phyloP scores from a whole-genome alignment of 78 protist genomes.

The Dictyostelium purpureum region DNA sequence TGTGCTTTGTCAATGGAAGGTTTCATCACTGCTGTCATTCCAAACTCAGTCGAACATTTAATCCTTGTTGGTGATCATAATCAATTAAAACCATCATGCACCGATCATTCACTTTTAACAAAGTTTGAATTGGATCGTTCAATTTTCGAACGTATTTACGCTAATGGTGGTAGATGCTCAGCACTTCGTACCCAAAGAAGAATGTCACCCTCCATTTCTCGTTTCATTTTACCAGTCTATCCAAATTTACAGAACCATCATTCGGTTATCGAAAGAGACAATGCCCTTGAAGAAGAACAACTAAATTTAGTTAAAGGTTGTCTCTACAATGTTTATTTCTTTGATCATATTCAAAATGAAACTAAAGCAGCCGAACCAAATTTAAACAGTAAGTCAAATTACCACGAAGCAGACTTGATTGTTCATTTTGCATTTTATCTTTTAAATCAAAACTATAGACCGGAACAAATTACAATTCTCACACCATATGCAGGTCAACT shows the following conservation, averaged over 20 bases:
- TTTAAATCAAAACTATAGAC: slow-evolving; percentile 66
- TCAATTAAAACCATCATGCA: slow-evolving; percentile 89
- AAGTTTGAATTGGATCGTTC: slow-evolving; percentile 72
- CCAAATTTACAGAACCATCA: slow-evolving; percentile 30
- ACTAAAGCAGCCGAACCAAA: background rate
- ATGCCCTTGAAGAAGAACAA: background rate
- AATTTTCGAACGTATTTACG: slow-evolving; percentile 89
- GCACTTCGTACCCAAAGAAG: slow-evolving; percentile 85
- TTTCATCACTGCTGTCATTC: slow-evolving; percentile 80
- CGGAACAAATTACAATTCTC: slow-evolving; percentile 76
- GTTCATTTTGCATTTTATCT: slow-evolving; percentile 20
- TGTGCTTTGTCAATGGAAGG: slow-evolving; percentile 86
- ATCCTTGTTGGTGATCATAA: slow-evolving; percentile 94
- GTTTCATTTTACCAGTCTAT: slow-evolving; percentile 68
- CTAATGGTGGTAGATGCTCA: background rate
- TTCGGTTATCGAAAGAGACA: background rate
- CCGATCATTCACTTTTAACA: slow-evolving; percentile 23
- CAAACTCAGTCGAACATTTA: slow-evolving; percentile 58
- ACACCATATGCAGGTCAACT: slow-evolving; percentile 92
- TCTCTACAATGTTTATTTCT: slow-evolving; percentile 32
- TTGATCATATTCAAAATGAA: slow-evolving; percentile 77
- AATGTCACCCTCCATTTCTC: slow-evolving; percentile 89
- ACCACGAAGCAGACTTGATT: slow-evolving; percentile 61
- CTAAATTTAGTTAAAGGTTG: slow-evolving; percentile 45
- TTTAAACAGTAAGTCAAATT: slow-evolving; percentile 76